Conservation (phyloP, 225 moss, liverwort and hornwort species). For the Asterella californica region DNA sequence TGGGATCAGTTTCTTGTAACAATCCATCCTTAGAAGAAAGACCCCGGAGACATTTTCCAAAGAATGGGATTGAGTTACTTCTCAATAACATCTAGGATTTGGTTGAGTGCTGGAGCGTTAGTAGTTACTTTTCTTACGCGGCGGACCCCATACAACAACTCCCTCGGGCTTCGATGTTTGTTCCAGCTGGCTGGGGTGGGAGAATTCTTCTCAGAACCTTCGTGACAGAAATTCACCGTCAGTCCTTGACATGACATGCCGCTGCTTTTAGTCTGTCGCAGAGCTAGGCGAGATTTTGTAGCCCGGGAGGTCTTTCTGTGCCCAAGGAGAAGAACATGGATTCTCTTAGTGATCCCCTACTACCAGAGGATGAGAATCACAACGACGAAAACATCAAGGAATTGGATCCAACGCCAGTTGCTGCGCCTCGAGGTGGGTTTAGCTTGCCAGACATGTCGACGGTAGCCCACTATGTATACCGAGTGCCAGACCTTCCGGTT, state of each 20-base stretch:
- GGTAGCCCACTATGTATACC: neutral
- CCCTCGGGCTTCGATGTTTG: neutral
- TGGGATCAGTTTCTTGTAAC: neutral
- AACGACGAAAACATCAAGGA: neutral
- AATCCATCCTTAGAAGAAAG: neutral
- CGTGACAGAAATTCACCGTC: neutral
- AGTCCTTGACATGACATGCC: neutral
- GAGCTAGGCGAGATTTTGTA: neutral
- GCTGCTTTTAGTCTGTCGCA: neutral
- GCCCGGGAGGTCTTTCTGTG: neutral
- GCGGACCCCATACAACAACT: conserved; percentile 5
- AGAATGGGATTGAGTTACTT: conserved; percentile 24
- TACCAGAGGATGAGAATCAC: neutral
- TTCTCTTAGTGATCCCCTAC: conserved; percentile 4
- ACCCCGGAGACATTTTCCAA: neutral
- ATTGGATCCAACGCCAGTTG: neutral
- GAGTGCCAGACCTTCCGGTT: neutral
- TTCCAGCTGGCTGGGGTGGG: neutral
- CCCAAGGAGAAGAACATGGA: neutral
- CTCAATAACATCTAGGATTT: neutral
- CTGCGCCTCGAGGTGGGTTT: neutral
- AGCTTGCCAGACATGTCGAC: conserved; percentile 3
- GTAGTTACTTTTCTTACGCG: neutral
- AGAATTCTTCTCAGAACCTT: neutral
- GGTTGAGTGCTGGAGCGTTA: conserved; percentile 5